Percentiles rank a stretch among this genome's conserved stretches.
Conservation (phyloP, 2,329 filamentous ascomycete genomes). For the Arthrocladium fulminans region DNA sequence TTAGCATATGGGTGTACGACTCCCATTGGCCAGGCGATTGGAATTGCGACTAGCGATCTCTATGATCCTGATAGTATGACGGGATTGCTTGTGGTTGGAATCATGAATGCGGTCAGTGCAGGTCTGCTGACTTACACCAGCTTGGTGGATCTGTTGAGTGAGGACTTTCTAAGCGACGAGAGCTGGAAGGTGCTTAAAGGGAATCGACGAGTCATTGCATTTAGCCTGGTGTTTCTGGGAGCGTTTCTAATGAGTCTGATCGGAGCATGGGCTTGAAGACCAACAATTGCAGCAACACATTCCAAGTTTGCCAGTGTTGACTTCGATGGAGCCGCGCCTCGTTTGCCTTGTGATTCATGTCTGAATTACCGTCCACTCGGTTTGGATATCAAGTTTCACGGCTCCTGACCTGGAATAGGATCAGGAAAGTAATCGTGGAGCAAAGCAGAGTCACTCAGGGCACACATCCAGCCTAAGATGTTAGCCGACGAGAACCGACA, state of each 20-base stretch:
- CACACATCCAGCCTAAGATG: too few relatives aligned
- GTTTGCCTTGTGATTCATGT: too few relatives aligned
- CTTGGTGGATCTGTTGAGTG: conserved; percentile 66
- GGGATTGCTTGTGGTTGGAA: conserved; percentile 65
- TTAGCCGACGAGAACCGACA: too few relatives aligned
- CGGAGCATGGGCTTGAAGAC: conserved; percentile 61
- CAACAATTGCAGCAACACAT: too few relatives aligned
- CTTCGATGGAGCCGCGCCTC: too few relatives aligned
- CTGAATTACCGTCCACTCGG: too few relatives aligned
- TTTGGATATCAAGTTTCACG: too few relatives aligned
- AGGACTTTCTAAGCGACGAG: conserved; percentile 69
- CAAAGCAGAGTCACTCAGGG: too few relatives aligned
- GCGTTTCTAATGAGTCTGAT: conserved; percentile 62
- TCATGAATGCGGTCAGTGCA: conserved; percentile 76
- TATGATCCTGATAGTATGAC: conserved; percentile 66
- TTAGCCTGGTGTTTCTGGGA: conserved; percentile 53
- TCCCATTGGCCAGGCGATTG: conserved; percentile 69
- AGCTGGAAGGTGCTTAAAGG: conserved; percentile 61
- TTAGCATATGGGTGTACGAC: conserved; percentile 51
- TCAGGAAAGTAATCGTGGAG: too few relatives aligned
- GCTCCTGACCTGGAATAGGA: too few relatives aligned
- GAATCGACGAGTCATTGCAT: conserved; percentile 53
- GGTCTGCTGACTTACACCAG: conserved; percentile 68
- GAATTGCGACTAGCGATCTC: conserved; percentile 62
- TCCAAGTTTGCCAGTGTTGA: too few relatives aligned